Evolutionary conservation across 768 basidiomycete genomes (phyloP).

Genomic region (Collybiopsis confluens): DNA sequence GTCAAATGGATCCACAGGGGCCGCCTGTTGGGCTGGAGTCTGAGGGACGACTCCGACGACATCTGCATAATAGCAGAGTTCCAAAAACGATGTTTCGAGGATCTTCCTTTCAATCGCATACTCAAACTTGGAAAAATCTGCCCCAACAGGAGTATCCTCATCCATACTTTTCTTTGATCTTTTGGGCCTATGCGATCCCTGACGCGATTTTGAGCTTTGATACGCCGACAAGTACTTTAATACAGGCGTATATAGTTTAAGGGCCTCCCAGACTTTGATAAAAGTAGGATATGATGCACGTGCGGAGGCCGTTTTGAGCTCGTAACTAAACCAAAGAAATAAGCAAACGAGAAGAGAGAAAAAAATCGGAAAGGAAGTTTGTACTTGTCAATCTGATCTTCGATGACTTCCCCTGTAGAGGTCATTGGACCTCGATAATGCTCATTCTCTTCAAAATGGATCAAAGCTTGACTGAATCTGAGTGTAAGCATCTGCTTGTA

Average conservation of each 20-base stretch:
- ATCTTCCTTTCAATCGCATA: slow-evolving; percentile 88
- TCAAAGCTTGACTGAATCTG: slow-evolving; percentile 59
- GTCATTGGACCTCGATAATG: slow-evolving; percentile 68
- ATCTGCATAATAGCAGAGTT: slow-evolving; percentile 85
- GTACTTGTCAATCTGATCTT: slow-evolving; percentile 51
- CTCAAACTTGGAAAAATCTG: slow-evolving; percentile 58
- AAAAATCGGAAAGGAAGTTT: slow-evolving; percentile 10
- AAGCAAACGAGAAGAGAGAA: background rate
- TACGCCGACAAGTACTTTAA: slow-evolving; percentile 3
- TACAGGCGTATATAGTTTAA: slow-evolving; percentile 1
- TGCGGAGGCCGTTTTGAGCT: slow-evolving; percentile 16
- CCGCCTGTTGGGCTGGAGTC: slow-evolving; percentile 21
- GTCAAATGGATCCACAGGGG: slow-evolving; percentile 47
- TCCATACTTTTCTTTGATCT: slow-evolving; percentile 33
- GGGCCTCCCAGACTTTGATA: slow-evolving; percentile 43
- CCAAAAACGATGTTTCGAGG: slow-evolving; percentile 70
- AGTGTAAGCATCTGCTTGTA: slow-evolving; percentile 79
- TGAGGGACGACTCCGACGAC: slow-evolving; percentile 72
- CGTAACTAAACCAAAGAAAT: slow-evolving; percentile 16
- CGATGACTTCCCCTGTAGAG: slow-evolving; percentile 58
- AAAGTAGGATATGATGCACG: slow-evolving; percentile 36
- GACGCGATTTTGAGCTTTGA: background rate
- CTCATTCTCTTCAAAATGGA: slow-evolving; percentile 72
- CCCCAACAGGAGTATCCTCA: slow-evolving; percentile 51
- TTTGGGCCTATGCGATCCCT: background rate